Evolutionary conservation across 106 monocot genomes (phyloP), one percentile per base, ranked within the genome.

Genomic region (Dendrobium chrysotoxum): DNA sequence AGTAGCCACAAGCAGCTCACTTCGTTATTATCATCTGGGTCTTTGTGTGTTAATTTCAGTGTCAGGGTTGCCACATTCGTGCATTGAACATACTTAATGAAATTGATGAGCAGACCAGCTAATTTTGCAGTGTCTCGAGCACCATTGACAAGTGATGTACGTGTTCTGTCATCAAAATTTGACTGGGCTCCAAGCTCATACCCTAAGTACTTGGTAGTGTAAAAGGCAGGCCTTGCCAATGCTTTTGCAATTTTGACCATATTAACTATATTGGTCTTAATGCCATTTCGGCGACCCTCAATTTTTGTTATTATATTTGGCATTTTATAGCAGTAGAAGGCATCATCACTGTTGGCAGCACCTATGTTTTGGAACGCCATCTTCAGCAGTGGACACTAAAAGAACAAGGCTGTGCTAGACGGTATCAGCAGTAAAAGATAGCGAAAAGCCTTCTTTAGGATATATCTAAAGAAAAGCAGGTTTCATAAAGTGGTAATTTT

Each of bases 221-320:
- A 91, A 17, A 91, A 83, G 45, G 94, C 88, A 31, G 91, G 89
- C 46, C 89, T 82, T 12, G 84, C 94, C 38, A 92, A 65, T 9
- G 94, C 91, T 78, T 94, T 94, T 8, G 91, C 94, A 77, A 94
- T 88, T 28, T 94, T 91, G 30, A 94, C 94, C 94, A 94, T 94
- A 83, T 94, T 90, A 28, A 94, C 94, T 78, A 92, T 70, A 65
- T 92, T 94, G 28, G 94, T 94, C 82, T 92, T 94, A 85, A 92
- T 92, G 77, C 94, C 91, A 86, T 94, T 90, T 3, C 94, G 88
- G 54, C 94, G 91, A 0, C 94, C 91, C 86, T 94, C 94, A 7
- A 94, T 90, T 85, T 94, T 94, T 26, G 94, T 92, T 18, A 94
- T 85, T 91, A 91, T 94, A 79, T 73, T 94, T 5, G 94, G 90